Base-by-base conservation (phyloP, 2,329 filamentous ascomycete genomes). In the Berkeleyomyces basicola region DNA sequence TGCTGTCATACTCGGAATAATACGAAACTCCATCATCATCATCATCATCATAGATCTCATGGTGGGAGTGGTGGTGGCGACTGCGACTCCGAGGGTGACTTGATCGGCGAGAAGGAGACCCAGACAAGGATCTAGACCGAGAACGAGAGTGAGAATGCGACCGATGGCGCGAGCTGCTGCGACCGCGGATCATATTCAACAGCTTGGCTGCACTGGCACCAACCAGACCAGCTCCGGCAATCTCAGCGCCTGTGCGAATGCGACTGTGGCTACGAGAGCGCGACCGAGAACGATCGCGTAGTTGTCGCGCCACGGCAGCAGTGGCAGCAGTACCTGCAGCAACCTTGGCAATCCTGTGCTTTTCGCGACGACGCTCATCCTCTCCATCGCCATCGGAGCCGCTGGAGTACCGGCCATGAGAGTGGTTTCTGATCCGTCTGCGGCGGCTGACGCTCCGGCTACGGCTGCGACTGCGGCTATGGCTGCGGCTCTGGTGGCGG, bases 131-230 rank as follows among this genome's bases (percentile, higher is more conserved):
- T 6, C 69, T 69, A 51, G 65, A 66, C 39, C 63, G 63, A 58
- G 66, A 67, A 33, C 61, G 64, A 39, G 69, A 57, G 73, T 69
- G 53, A 71, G 70, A 65, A 74, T 72, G 47, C 69, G 72, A 63
- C 82, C 79, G 70, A 83, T 80, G 77, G 83, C 40, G 16, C 39
- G 61, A 62, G 9, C 33, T 84, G 9, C 83, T 79, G 71, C 82
- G 46, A 40, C 57, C 36, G 2, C 62, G 78, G 67, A 78, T 79
- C 58, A 76, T 77, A 70, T 85, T 81, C 72, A 82, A 85, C 31
- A 84, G 69, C 70, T 83, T 83, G 67, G 79, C 80, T 46, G 82
- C 82, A 0, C 80, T 79, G 7, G 82, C 82, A 57, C 80, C 82
- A 31, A 80, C 81, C 3, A 84, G 74, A 4, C 82, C 82, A 7